A percentile compares a stretch with the other conserved stretches of the same genome.
These are phyloP conservation scores for Uronychia setigera DNA, from an alignment of 73 alveolate genomes.

Conservation along the genomic window DNA sequence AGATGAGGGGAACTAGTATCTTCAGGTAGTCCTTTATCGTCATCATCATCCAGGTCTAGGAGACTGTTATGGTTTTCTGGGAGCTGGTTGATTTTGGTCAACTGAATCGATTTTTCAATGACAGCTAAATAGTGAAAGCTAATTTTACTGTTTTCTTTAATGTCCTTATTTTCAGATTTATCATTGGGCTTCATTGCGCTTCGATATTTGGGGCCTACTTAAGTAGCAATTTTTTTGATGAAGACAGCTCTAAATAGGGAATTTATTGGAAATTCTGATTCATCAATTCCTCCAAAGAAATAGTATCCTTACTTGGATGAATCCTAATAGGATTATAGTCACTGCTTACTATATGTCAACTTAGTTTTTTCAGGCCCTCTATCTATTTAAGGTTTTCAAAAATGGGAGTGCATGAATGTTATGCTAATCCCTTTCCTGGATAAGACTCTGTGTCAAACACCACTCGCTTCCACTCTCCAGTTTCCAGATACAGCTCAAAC, in stretches of 20 bases:
- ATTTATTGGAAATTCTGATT: background rate
- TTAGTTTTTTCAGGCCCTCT: background rate
- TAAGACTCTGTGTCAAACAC: background rate
- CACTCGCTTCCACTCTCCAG: background rate
- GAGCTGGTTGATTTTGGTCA: too few species aligned
- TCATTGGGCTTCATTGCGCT: too few species aligned
- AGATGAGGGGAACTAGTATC: too few species aligned
- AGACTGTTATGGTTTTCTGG: too few species aligned
- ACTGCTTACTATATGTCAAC: background rate
- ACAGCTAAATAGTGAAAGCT: too few species aligned
- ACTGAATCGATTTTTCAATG: too few species aligned
- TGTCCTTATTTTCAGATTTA: too few species aligned
- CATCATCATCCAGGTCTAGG: too few species aligned
- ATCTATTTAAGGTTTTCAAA: background rate
- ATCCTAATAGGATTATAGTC: background rate
- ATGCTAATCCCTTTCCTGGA: background rate
- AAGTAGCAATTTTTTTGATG: background rate
- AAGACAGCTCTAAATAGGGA: background rate
- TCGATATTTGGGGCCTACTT: too few species aligned
- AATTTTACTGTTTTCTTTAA: too few species aligned
- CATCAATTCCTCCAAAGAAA: background rate
- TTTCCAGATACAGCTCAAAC: background rate
- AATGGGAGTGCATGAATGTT: background rate
- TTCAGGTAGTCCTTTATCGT: too few species aligned
- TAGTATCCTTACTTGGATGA: background rate